A percentile compares a stretch with the other conserved stretches of the same genome.
These are phyloP conservation scores for Claviceps pusilla DNA, from an alignment of 2,329 filamentous ascomycete genomes.

Conservation along the genomic window DNA sequence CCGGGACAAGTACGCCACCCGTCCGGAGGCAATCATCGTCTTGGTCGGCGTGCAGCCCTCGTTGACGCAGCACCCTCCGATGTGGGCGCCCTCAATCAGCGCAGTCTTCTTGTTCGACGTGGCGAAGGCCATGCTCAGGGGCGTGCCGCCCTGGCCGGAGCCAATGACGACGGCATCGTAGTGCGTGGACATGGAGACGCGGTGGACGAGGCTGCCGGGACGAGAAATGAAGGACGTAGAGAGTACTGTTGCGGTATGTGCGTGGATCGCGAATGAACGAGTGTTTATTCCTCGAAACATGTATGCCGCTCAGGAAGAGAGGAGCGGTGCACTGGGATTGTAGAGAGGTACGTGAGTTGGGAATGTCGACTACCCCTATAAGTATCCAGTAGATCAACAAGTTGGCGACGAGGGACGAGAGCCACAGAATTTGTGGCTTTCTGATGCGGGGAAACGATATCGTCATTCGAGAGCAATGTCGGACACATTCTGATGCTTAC, in stretches of 20 bases:
- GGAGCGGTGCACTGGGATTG: no score
- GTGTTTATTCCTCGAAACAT: neutral
- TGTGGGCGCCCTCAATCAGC: constrained; percentile 30
- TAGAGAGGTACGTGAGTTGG: no score
- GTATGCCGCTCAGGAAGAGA: neutral
- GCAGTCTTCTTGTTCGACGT: constrained; percentile 28
- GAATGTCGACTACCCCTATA: no score
- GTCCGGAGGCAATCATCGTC: constrained; percentile 38
- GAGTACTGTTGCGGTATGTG: neutral
- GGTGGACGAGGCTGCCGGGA: neutral
- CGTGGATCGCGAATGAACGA: neutral
- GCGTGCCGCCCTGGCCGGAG: constrained; percentile 37
- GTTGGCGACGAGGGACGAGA: neutral
- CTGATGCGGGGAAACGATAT: neutral
- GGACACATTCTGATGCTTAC: neutral
- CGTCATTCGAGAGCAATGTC: neutral
- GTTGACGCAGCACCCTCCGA: constrained; percentile 40
- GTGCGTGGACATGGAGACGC: neutral
- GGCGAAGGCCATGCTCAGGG: constrained; percentile 32
- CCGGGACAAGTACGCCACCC: constrained; percentile 29
- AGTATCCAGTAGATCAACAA: no score
- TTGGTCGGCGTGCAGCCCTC: constrained; percentile 43
- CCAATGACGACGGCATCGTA: constrained; percentile 30
- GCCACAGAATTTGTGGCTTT: neutral
- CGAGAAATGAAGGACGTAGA: neutral